Evolutionary conservation across 805 yeast genomes (phyloP), one percentile per base, ranked within the genome.

Genomic region (Candida suzukii): DNA sequence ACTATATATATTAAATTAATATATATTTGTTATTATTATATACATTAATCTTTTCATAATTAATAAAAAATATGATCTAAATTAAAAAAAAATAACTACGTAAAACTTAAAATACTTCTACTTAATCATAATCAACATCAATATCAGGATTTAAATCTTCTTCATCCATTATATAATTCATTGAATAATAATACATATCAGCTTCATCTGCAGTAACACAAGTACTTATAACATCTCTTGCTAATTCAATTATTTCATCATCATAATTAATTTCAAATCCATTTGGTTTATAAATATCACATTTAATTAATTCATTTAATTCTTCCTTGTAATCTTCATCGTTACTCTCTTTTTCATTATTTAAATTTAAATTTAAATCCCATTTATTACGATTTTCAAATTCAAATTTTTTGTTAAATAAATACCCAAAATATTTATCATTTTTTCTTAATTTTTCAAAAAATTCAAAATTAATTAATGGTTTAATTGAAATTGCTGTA

Each of bases 161-260:
- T 37, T 47, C 44, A 41, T 47, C 54, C 30, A 49, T 43, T 37
- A 52, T 68, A 45, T 60, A 62, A 46, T 77, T 78, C 78, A 86
- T 82, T 43, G 85, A 77, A 43, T 73, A 63, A 56, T 77, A 85
- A 46, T 87, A 63, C 40, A 78, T 75, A 58, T 88, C 95, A 1
- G 88, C 87, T 50, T 85, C 95, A 47, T 83, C 88, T 52, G 80
- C 80, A 4, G 87, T 82, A 11, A 80, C 73, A 44, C 80, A 77
- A 22, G 72, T 69, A 44, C 80, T 87, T 41, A 88, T 63, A 17
- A 87, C 72, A 46, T 80, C 85, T 46, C 87, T 67, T 0, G 95
- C 81, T 53, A 81, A 63, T 46, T 80, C 87, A 30, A 83, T 76
- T 3, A 78, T 76, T 43, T 75, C 79, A 42, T 68, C 74, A 42